Percentiles rank a stretch among this genome's conserved stretches.
phyloP scores from a whole-genome alignment of 352 stramenopile genomes.

The Elongisporangium undulatum region DNA sequence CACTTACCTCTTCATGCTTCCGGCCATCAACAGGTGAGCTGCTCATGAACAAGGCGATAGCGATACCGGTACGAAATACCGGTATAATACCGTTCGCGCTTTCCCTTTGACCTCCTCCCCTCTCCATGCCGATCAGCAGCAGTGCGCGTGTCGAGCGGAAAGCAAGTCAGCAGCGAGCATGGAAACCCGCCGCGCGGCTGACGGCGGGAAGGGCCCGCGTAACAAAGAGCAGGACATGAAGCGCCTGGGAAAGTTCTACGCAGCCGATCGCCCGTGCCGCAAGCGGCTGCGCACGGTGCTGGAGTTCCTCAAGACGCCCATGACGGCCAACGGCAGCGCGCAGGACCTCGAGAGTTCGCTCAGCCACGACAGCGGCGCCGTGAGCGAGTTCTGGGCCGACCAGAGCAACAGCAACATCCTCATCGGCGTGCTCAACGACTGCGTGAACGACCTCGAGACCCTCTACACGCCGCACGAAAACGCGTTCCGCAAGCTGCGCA shows the following conservation, averaged over 20 bases:
- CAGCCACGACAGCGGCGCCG: conserved; percentile 23
- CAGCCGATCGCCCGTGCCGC: conserved; percentile 68
- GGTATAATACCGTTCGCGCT: neutral
- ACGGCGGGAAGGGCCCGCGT: conserved; percentile 18
- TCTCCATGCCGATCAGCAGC: neutral
- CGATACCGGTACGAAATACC: neutral
- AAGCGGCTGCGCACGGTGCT: conserved; percentile 81
- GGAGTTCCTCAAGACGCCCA: conserved; percentile 76
- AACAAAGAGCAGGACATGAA: conserved; percentile 55
- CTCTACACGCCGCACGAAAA: conserved; percentile 81
- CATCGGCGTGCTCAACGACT: conserved; percentile 78
- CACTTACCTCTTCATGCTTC: neutral
- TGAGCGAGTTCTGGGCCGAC: conserved; percentile 79
- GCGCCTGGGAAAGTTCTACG: conserved; percentile 85
- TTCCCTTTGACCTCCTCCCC: neutral
- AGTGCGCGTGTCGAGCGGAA: neutral
- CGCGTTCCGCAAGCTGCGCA: conserved; percentile 74
- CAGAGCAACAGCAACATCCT: conserved; percentile 59
- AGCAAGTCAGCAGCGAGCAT: neutral
- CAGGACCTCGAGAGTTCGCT: neutral
- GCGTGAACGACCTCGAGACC: conserved; percentile 77
- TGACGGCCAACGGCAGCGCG: neutral
- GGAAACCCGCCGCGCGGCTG: neutral
- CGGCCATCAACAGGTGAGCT: neutral
- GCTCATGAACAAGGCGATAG: neutral